phyloP scores from a whole-genome alignment of 2,329 filamentous ascomycete genomes.

The Blastomyces percursus region DNA sequence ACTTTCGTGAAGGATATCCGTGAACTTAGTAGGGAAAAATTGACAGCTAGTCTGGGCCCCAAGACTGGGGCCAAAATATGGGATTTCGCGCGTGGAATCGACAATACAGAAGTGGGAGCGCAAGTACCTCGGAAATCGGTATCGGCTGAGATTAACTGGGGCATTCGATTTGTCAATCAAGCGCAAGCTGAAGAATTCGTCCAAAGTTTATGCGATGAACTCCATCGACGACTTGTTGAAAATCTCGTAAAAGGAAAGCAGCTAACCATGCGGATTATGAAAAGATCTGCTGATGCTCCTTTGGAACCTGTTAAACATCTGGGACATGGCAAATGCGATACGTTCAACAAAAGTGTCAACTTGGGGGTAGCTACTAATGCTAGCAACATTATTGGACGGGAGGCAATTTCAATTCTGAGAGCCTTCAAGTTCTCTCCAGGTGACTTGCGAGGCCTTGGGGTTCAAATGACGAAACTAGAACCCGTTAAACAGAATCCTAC shows the following conservation, averaged over 20 bases:
- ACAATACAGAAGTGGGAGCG: conserved; percentile 73
- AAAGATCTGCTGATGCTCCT: conserved; percentile 72
- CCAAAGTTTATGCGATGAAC: conserved; percentile 68
- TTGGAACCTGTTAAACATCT: conserved; percentile 86
- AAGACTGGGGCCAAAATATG: conserved; percentile 88
- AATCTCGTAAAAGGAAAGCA: conserved; percentile 80
- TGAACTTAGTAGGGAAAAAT: conserved; percentile 60
- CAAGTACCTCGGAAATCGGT: conserved; percentile 83
- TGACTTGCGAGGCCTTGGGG: conserved; percentile 81
- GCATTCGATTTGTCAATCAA: conserved; percentile 85
- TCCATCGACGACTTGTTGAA: conserved; percentile 67
- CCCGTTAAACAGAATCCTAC: conserved; percentile 51
- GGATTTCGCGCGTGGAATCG: conserved; percentile 83
- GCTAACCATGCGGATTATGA: conserved; percentile 91
- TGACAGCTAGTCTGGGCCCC: conserved; percentile 65
- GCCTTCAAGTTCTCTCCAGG: conserved; percentile 77
- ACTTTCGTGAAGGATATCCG: conserved; percentile 75
- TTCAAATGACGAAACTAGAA: conserved; percentile 90
- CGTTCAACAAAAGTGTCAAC: conserved; percentile 73
- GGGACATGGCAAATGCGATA: conserved; percentile 90
- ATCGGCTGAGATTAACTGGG: conserved; percentile 96
- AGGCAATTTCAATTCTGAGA: conserved; percentile 73
- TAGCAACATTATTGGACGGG: conserved; percentile 59
- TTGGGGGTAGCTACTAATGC: conserved; percentile 79
- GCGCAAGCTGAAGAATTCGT: conserved; percentile 92